These are phyloP conservation scores for Chalciporus chontae DNA, from an alignment of 768 basidiomycete genomes.

Conservation along the genomic window DNA sequence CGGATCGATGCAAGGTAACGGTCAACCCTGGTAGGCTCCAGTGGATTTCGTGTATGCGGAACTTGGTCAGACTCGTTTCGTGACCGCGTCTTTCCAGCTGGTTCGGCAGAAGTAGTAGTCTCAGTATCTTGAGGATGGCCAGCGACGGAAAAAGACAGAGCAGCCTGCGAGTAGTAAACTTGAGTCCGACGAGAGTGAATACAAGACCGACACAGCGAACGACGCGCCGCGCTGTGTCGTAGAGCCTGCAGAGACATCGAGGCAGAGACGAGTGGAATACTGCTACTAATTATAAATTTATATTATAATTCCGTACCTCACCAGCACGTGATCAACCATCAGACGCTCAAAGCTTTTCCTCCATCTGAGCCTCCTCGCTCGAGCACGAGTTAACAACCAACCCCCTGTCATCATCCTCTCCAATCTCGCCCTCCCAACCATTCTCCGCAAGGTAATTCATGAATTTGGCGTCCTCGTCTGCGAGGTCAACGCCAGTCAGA, in stretches of 20 bases:
- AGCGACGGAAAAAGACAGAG: constrained; percentile 11
- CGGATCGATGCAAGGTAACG: constrained; percentile 54
- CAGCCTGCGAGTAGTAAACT: constrained; percentile 26
- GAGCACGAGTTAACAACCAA: constrained; percentile 18
- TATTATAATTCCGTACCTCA: too few relatives aligned
- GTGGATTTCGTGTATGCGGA: constrained; percentile 22
- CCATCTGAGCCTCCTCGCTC: constrained; percentile 13
- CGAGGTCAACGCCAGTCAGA: constrained; percentile 63
- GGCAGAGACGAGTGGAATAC: background rate
- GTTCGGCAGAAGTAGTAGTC: constrained; percentile 2
- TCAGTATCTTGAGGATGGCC: constrained; percentile 4
- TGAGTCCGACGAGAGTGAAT: constrained; percentile 12
- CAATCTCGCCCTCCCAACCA: constrained; percentile 64
- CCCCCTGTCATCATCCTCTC: constrained; percentile 45
- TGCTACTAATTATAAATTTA: too few relatives aligned
- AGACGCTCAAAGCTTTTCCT: constrained; percentile 8
- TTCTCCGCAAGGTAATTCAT: constrained; percentile 55
- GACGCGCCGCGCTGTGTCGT: constrained; percentile 12
- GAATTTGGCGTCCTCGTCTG: constrained; percentile 62
- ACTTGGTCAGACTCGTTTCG: constrained; percentile 2
- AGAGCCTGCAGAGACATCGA: constrained; percentile 25
- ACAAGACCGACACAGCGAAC: constrained; percentile 16
- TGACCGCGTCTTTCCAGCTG: constrained; percentile 1
- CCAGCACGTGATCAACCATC: too few relatives aligned
- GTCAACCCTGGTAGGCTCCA: constrained; percentile 47